A percentile compares a stretch with the other conserved stretches of the same genome.
These are phyloP conservation scores for Lolium perenne DNA, from an alignment of 176 grass and related monocot genomes.

Conservation along the genomic window DNA sequence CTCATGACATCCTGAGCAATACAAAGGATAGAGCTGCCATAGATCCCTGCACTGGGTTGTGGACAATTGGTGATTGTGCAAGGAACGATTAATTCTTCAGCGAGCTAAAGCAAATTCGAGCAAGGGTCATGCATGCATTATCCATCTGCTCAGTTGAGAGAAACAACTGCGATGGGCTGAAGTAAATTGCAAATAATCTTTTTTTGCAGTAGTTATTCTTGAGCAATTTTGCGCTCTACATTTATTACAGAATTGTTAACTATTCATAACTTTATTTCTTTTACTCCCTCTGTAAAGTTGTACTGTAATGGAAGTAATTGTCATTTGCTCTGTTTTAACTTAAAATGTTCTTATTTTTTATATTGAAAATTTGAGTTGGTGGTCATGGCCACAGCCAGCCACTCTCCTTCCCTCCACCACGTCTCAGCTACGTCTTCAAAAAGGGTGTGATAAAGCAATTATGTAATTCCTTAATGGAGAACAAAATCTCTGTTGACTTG, in stretches of 20 bases:
- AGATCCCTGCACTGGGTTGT: conserved; percentile 12
- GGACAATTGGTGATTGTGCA: conserved; percentile 36
- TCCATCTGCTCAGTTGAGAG: background rate
- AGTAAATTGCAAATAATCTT: background rate
- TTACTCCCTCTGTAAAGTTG: too few species aligned
- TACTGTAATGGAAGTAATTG: background rate
- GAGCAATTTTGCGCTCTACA: background rate
- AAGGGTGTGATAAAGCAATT: too few species aligned
- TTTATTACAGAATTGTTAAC: background rate
- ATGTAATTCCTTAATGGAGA: too few species aligned
- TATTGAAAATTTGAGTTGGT: background rate
- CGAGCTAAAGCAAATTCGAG: background rate
- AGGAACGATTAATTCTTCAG: conserved; percentile 3
- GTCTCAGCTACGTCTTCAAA: too few species aligned
- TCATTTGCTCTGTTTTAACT: background rate
- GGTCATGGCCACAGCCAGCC: background rate
- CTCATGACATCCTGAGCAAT: conserved; percentile 14
- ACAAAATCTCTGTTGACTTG: too few species aligned
- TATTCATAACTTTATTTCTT: background rate
- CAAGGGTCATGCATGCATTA: conserved; percentile 7
- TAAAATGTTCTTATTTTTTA: background rate
- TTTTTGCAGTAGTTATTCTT: background rate
- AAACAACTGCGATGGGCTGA: conserved; percentile 17
- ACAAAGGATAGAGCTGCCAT: conserved; percentile 34
- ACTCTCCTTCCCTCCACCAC: background rate